Evolutionary conservation across 2,329 filamentous ascomycete species (phyloP), one percentile per base, ranked within the genome.

Genomic region (Diplodia corticola): DNA sequence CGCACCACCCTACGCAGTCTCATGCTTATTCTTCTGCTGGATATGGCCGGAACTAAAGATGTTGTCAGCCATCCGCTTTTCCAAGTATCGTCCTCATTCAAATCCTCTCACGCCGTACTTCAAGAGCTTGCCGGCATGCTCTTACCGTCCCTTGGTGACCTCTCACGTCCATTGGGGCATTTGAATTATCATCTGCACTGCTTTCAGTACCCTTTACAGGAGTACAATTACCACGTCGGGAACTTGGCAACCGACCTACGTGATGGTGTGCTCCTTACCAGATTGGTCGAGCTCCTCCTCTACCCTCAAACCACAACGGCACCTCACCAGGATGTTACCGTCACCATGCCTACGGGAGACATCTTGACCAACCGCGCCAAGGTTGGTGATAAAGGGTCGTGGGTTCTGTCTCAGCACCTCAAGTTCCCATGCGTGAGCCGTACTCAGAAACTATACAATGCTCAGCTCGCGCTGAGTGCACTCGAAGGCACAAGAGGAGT

Each of bases 181-280:
- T 75, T 89, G 24, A 82, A 82, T 66, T 89, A 86, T 73, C 80
- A 80, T n/a, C 75, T 88, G 24, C 72, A 73, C 3, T 82, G 86
- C 71, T 75, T 80, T 7, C 87, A 89, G 71, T 81, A 84, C 67
- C 81, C 82, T 2, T 78, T 89, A 5, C 80, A 87, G 68, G 87
- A 89, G 73, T 86, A 85, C 69, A 76, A 80, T 0, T 89, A 87
- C 71, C 76, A 76, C 46, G 83, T 89, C 64, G 77, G 80, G 9
- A 89, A 89, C 69, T 79, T 90, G 26, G 87, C 86, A 0, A 81
- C 86, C 9, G 87, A 89, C 70, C 77, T 89, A 24, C 82, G 87
- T 37, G 85, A 89, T 71, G 87, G 88, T 1, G 80, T 89, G 9
- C 77, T 84, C 51, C 74, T 89, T n/a, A 84, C 85, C 5, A 82